A percentile compares a stretch with the other conserved stretches of the same genome.
Conservation (phyloP, 176 grass and related monocot species). For the Oryza officinalis region DNA sequence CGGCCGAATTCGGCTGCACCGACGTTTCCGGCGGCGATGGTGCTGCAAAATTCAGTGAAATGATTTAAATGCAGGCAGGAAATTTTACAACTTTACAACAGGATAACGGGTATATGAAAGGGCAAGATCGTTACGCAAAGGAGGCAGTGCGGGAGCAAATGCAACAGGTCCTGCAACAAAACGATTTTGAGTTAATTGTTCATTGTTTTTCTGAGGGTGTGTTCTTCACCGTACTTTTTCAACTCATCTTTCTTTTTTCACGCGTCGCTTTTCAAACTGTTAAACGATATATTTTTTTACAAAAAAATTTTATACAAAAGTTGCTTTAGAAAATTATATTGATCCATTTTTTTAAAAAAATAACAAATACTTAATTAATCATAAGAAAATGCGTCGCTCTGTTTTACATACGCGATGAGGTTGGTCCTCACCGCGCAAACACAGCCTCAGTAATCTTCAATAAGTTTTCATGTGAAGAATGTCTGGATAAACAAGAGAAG, state of each 20-base stretch:
- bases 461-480: neutral
- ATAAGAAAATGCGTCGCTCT: no score
- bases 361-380: no score
- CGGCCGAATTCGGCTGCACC: neutral
- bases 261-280: no score
- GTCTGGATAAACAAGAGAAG: neutral
- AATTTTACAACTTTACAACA: neutral
- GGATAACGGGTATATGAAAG: neutral
- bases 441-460: neutral
- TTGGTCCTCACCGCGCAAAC: no score
- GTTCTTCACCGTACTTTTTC: no score
- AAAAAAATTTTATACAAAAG: no score
- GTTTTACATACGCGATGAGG: no score
- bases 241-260: no score
- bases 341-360: no score
- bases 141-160: constrained; percentile 67
- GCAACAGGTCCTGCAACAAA: constrained; percentile 53
- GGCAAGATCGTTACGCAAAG: constrained; percentile 56
- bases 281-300: no score
- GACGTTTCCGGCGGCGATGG: constrained; percentile 48
- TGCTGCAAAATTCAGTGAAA: constrained; percentile 26
- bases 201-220: neutral
- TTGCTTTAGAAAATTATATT: no score
- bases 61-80: neutral
- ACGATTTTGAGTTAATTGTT: neutral